Percentiles rank a stretch among this genome's conserved stretches.
Conservation (phyloP, 345 rosid species). For the Luvunga scandens region DNA sequence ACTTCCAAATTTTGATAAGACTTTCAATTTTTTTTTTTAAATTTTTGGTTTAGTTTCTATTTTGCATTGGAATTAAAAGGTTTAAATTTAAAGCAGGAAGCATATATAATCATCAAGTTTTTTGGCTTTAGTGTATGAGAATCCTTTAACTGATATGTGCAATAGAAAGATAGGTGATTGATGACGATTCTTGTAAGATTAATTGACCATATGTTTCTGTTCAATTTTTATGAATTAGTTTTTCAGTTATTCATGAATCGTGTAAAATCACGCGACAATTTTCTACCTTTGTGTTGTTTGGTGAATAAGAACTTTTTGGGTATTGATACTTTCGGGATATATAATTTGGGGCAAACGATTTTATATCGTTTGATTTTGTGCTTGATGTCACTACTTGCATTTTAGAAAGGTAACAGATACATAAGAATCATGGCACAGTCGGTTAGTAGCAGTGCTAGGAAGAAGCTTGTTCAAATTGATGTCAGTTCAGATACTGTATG, state of each 20-base stretch:
- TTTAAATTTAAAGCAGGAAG: not conserved
- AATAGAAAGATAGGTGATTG: not conserved
- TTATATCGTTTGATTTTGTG: not conserved
- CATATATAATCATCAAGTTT: not conserved
- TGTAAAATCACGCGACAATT: not conserved
- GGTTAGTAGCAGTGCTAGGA: constrained; percentile 34
- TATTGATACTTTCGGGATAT: not conserved
- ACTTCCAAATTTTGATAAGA: not conserved
- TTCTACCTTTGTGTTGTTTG: not conserved
- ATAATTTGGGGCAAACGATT: not conserved
- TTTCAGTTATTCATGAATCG: not conserved
- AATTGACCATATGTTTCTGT: not conserved
- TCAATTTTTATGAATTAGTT: not conserved
- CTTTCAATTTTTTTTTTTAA: not conserved
- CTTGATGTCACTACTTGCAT: constrained; percentile 12
- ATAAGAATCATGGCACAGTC: constrained; percentile 50
- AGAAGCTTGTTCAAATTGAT: constrained; percentile 61
- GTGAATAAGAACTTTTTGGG: not conserved
- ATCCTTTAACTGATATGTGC: not conserved
- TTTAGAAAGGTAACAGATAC: constrained; percentile 27
- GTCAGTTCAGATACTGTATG: constrained; percentile 82
- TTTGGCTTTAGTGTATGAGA: not conserved
- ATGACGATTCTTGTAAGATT: not conserved
- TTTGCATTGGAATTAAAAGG: not conserved
- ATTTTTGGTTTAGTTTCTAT: not conserved